phyloP scores from a whole-genome alignment of 2,329 filamentous ascomycete genomes.

The Ophiosphaerella narmari region DNA sequence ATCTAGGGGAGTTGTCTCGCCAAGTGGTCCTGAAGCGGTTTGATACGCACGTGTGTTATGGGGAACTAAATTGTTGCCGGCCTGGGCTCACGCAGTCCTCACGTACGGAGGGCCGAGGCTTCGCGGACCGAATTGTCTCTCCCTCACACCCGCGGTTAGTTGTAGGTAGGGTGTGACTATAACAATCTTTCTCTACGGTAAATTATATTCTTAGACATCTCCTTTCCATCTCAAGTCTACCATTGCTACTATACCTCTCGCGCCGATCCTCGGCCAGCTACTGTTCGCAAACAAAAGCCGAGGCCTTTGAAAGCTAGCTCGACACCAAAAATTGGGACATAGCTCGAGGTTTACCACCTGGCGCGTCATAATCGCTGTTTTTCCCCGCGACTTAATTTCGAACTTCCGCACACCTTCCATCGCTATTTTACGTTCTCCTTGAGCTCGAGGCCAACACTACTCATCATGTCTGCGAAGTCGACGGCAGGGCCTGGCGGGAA shows the following conservation, averaged over 20 bases:
- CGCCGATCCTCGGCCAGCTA: neutral
- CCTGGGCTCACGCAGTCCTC: slow-evolving; percentile 27
- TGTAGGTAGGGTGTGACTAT: slow-evolving; percentile 30
- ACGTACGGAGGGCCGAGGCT: slow-evolving; percentile 38
- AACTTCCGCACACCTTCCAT: neutral
- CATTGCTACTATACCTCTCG: slow-evolving; percentile 8
- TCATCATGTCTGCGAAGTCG: slow-evolving; percentile 64
- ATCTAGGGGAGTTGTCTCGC: slow-evolving; percentile 37
- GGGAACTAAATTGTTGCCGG: slow-evolving; percentile 10
- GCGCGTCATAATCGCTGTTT: slow-evolving; percentile 12
- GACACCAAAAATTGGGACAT: slow-evolving; percentile 17
- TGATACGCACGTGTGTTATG: slow-evolving; percentile 25
- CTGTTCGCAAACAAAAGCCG: slow-evolving; percentile 22
- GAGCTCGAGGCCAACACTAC: slow-evolving; percentile 11
- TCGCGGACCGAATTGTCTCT: slow-evolving; percentile 27
- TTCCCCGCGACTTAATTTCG: neutral
- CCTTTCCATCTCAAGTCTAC: slow-evolving; percentile 4
- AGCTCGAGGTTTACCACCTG: slow-evolving; percentile 8
- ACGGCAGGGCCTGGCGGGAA: slow-evolving; percentile 65
- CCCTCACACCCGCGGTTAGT: slow-evolving; percentile 42
- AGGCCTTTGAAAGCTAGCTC: slow-evolving; percentile 22
- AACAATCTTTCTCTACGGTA: slow-evolving; percentile 17
- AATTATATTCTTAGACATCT: slow-evolving; percentile 7
- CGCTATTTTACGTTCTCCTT: slow-evolving; percentile 1
- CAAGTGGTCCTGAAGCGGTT: slow-evolving; percentile 20